Percentiles rank a stretch among this genome's conserved stretches.
These are phyloP conservation scores for Sugiyamaella neomexicana DNA, from an alignment of 1,139 yeast species.

Conservation along the genomic window DNA sequence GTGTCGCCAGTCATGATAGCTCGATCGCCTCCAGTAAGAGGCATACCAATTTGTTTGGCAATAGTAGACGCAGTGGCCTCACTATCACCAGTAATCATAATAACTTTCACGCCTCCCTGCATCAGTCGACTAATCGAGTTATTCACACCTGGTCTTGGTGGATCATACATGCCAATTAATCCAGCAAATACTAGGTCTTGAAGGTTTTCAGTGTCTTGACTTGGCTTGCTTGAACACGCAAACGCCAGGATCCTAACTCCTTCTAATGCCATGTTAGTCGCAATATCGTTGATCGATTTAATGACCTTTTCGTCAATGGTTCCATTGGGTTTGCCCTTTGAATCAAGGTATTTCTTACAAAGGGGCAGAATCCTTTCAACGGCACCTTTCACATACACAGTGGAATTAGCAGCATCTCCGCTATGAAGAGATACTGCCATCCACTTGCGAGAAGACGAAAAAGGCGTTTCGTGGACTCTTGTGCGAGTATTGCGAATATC, in stretches of 20 bases:
- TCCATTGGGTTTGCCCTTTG: constrained; percentile 53
- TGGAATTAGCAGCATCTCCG: constrained; percentile 57
- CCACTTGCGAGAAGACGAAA: constrained; percentile 78
- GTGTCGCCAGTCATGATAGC: constrained; percentile 83
- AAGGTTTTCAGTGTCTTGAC: constrained; percentile 44
- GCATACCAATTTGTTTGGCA: constrained; percentile 91
- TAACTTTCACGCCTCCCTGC: constrained; percentile 92
- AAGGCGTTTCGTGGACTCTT: constrained; percentile 74
- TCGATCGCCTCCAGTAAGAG: constrained; percentile 55
- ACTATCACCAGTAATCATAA: constrained; percentile 97
- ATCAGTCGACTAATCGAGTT: constrained; percentile 69
- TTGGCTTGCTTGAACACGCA: constrained; percentile 52
- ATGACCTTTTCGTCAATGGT: constrained; percentile 52
- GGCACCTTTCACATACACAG: constrained; percentile 85
- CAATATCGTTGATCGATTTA: constrained; percentile 51
- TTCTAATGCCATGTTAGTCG: constrained; percentile 68
- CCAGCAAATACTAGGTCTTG: constrained; percentile 73
- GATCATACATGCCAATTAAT: constrained; percentile 91
- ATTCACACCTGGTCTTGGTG: constrained; percentile 85
- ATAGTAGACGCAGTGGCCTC: constrained; percentile 90
- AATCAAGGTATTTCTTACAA: constrained; percentile 60
- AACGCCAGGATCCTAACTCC: constrained; percentile 87
- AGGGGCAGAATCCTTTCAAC: constrained; percentile 67
- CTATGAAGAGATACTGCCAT: constrained; percentile 77
- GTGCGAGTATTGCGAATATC: constrained; percentile 63